Conservation (phyloP, 371 early-diverging fungal genomes). For the Fennellomyces sp. region DNA sequence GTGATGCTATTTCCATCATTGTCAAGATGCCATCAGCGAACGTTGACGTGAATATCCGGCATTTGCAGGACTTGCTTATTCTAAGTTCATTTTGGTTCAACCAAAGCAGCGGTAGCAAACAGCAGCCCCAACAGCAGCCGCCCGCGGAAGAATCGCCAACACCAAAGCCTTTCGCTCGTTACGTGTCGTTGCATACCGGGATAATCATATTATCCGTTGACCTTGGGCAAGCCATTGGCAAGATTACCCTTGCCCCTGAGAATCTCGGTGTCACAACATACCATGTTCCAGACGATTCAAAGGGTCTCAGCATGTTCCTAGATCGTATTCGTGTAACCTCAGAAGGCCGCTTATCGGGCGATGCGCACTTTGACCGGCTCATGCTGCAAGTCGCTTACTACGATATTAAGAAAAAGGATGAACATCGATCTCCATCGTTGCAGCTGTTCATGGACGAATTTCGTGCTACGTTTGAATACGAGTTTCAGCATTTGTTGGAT, state of each 20-base stretch:
- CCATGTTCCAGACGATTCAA: conserved; percentile 45
- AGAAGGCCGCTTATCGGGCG: conserved; percentile 67
- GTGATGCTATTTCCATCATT: conserved; percentile 61
- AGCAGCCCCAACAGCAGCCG: background rate
- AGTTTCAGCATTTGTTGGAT: conserved; percentile 71
- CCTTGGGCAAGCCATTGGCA: conserved; percentile 80
- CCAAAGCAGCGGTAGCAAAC: conserved; percentile 20
- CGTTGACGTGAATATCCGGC: conserved; percentile 72
- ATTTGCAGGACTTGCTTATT: conserved; percentile 77
- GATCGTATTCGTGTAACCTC: conserved; percentile 46
- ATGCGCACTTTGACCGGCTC: conserved; percentile 36
- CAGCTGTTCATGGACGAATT: conserved; percentile 31
- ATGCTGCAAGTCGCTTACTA: conserved; percentile 19
- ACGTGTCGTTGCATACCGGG: conserved; percentile 52
- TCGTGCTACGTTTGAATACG: conserved; percentile 62
- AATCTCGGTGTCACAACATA: conserved; percentile 50
- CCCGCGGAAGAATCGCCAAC: background rate
- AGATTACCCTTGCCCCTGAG: conserved; percentile 51
- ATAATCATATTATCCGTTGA: conserved; percentile 64
- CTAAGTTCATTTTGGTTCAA: conserved; percentile 73
- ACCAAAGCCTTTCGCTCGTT: conserved; percentile 50
- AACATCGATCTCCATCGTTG: conserved; percentile 11
- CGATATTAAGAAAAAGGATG: conserved; percentile 2
- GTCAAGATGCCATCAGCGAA: conserved; percentile 61
- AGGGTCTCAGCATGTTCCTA: conserved; percentile 40